phyloP scores from a whole-genome alignment of 345 rosid genomes.

The Rhizophora mangle region DNA sequence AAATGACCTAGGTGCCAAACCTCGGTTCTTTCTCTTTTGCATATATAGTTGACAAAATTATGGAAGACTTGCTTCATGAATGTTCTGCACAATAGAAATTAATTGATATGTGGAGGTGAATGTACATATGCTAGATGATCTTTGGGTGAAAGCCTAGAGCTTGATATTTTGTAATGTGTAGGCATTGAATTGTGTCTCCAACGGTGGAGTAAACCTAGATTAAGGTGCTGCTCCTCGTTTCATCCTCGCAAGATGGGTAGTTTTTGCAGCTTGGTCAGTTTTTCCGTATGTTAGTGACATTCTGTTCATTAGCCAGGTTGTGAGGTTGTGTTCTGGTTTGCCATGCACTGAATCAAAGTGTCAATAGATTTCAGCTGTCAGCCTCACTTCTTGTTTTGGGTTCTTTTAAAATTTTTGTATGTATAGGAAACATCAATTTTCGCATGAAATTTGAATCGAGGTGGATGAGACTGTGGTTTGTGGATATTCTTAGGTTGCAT shows the following conservation, averaged over 20 bases:
- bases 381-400: too few species aligned
- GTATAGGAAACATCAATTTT: too few species aligned
- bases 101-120: slow-evolving; percentile 24
- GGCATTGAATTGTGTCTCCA: slow-evolving; percentile 14
- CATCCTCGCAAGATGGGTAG: neutral
- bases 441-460: too few species aligned
- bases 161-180: slow-evolving; percentile 12
- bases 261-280: neutral
- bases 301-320: too few species aligned
- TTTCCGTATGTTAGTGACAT: too few species aligned
- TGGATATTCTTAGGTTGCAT: too few species aligned
- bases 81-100: slow-evolving; percentile 14
- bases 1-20: slow-evolving; percentile 34
- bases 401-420: too few species aligned
- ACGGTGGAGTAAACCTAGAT: neutral
- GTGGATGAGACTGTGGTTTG: too few species aligned
- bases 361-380: too few species aligned
- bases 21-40: neutral
- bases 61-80: slow-evolving; percentile 16
- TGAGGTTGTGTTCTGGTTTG: too few species aligned
- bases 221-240: slow-evolving; percentile 3
- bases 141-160: slow-evolving; percentile 16
- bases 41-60: slow-evolving; percentile 23
- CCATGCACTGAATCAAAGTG: too few species aligned
- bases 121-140: slow-evolving; percentile 37